Conservation (phyloP, 495 filamentous ascomycete genomes). For the Penicillium cinerascens region DNA sequence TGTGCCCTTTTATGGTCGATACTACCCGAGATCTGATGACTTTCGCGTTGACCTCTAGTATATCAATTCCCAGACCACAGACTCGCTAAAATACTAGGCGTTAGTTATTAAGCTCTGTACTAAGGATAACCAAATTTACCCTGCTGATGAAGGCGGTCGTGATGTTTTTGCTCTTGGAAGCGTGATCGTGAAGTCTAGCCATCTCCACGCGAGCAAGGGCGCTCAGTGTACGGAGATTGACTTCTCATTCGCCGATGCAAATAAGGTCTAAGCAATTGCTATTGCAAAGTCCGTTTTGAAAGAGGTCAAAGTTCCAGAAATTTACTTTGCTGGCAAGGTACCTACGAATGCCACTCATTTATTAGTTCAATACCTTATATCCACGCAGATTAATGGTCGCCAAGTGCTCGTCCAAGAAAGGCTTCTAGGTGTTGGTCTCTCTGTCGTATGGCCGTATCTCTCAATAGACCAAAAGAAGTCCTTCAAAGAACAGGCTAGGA, state of each 20-base stretch:
- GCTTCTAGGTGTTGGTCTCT: constrained; percentile 39
- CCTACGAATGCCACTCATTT: constrained; percentile 1
- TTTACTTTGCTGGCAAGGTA: constrained; percentile 44
- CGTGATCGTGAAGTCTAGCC: constrained; percentile 45
- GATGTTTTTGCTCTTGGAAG: constrained; percentile 47
- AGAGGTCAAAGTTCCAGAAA: constrained; percentile 28
- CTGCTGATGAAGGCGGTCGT: constrained; percentile 32
- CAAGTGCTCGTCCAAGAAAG: constrained; percentile 42
- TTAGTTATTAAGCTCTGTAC: constrained; percentile 33
- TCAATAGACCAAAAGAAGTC: constrained; percentile 32
- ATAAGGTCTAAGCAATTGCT: constrained; percentile 36
- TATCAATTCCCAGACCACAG: constrained; percentile 27
- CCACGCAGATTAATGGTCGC: constrained; percentile 34
- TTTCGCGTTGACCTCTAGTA: constrained; percentile 31
- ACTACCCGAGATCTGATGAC: constrained; percentile 29
- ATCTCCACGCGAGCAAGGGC: constrained; percentile 23
- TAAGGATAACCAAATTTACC: constrained; percentile 30
- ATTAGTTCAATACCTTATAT: constrained; percentile 16
- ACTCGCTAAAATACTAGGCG: constrained; percentile 36
- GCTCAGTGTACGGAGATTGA: constrained; percentile 16
- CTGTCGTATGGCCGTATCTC: constrained; percentile 45
- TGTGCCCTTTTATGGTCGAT: constrained; percentile 36
- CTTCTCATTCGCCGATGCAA: constrained; percentile 40
- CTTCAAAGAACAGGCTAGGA: constrained; percentile 40
- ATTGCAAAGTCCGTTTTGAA: constrained; percentile 26